Evolutionary conservation across 2,329 filamentous ascomycete genomes (phyloP).

Genomic region (Pseudogymnoascus sp.): DNA sequence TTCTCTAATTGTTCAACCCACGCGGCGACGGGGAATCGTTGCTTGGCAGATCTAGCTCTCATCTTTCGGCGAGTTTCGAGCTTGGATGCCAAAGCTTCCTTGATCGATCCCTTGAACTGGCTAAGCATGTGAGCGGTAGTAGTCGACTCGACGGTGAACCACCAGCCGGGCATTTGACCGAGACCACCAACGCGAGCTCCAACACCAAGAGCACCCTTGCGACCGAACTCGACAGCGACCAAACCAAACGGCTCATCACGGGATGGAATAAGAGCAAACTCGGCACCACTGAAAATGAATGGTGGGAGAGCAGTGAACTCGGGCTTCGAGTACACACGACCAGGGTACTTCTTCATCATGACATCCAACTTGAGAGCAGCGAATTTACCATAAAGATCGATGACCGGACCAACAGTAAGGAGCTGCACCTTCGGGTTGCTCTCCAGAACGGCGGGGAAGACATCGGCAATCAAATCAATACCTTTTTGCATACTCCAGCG

Average conservation of each 20-base stretch:
- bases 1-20: slow-evolving; percentile 59
- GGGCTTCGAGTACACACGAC: slow-evolving; percentile 58
- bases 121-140: slow-evolving; percentile 54
- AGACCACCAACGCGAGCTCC: slow-evolving; percentile 59
- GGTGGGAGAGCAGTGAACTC: slow-evolving; percentile 60
- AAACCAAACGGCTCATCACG: slow-evolving; percentile 62
- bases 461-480: slow-evolving; percentile 59
- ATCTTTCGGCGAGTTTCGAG: slow-evolving; percentile 49
- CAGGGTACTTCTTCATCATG: slow-evolving; percentile 59
- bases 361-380: slow-evolving; percentile 56
- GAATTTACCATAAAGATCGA: slow-evolving; percentile 61
- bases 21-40: slow-evolving; percentile 59
- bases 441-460: slow-evolving; percentile 56
- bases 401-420: slow-evolving; percentile 56
- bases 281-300: slow-evolving; percentile 59
- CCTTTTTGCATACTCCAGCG: slow-evolving; percentile 65
- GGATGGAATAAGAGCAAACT: slow-evolving; percentile 60
- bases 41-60: slow-evolving; percentile 56
- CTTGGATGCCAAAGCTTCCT: slow-evolving; percentile 51
- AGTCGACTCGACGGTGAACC: slow-evolving; percentile 60
- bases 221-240: slow-evolving; percentile 60
- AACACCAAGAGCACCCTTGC: slow-evolving; percentile 60
- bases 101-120: slow-evolving; percentile 57
- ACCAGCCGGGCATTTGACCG: slow-evolving; percentile 65
- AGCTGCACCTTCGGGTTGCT: slow-evolving; percentile 51